Evolutionary conservation across 2,329 filamentous ascomycete genomes (phyloP), one percentile per base, ranked within the genome.

Genomic region (Phaeosphaeriaceae sp.): DNA sequence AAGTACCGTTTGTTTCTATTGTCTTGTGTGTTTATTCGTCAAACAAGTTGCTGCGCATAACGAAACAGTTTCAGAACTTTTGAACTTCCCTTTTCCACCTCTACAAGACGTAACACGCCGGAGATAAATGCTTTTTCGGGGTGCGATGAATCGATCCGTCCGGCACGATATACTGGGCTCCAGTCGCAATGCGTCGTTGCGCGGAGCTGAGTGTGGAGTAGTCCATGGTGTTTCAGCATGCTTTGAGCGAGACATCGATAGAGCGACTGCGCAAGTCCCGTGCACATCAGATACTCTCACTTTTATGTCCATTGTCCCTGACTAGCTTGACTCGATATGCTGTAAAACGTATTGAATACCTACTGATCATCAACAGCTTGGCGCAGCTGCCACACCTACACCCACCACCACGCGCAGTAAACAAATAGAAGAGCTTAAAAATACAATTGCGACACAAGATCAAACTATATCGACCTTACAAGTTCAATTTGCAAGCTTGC

Each of bases 401-500:
- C 61, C 60, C 51, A 54, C 59, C 17, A 56, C 55, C 10, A 51
- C 56, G 44, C 65, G 60, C 25, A 66, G 53, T 50, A 66, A 61
- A 48, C 68, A 69, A 33, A 55, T 66, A 27, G 68, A 76, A 9
- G 68, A 76, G 46, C 54, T 71, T 11, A 71, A 73, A 44, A 59
- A 66, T 24, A 75, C 69, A 7, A 70, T 74, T 36, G 61, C 68
- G 7, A 67, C 68, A 15, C 75, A 74, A 56, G 67, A 75, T 31
- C 64, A 71, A 40, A 73, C 69, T 17, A 76, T 74, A 41, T 69
- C 71, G 15, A 71, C 67, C 2, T 61, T 78, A 2, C 71, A 73
- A 60, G 63, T 70, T 2, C 77, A 80, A 48, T 76, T 80, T 46
- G 58, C 66, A 11, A 69, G 63, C 51, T 61, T 81, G 53, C 71